Conservation (phyloP, 164 flowering plant genomes). For the Nymphaea thermarum region DNA sequence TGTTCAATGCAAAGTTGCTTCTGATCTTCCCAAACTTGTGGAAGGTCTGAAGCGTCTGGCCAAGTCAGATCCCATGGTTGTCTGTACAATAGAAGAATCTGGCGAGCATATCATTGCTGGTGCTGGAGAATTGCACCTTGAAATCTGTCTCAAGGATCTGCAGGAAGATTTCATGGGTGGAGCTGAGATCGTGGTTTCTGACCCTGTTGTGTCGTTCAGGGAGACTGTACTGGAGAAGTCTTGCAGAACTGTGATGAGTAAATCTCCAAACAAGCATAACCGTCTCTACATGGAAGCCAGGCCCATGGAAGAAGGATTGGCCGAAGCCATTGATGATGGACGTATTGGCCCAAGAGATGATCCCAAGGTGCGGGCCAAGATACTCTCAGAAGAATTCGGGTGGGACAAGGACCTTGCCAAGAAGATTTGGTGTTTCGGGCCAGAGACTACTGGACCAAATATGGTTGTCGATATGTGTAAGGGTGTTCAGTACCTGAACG, state of each 20-base stretch:
- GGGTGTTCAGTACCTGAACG: slow-evolving; percentile 26
- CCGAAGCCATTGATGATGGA: slow-evolving; percentile 28
- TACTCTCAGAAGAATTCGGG: slow-evolving; percentile 20
- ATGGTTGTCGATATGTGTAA: slow-evolving; percentile 28
- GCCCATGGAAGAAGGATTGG: slow-evolving; percentile 22
- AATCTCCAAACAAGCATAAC: slow-evolving; percentile 26
- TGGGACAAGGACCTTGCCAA: slow-evolving; percentile 27
- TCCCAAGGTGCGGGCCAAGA: slow-evolving; percentile 18
- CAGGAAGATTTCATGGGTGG: slow-evolving; percentile 27
- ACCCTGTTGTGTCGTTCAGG: slow-evolving; percentile 23
- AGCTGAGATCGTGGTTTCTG: slow-evolving; percentile 15
- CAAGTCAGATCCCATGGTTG: slow-evolving; percentile 30
- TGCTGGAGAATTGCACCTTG: slow-evolving; percentile 26
- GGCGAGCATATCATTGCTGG: slow-evolving; percentile 32
- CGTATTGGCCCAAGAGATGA: slow-evolving; percentile 25
- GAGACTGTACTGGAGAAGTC: slow-evolving; percentile 27
- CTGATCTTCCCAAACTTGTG: slow-evolving; percentile 30
- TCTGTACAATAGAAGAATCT: slow-evolving; percentile 23
- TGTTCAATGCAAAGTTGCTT: slow-evolving; percentile 30
- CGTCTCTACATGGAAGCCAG: slow-evolving; percentile 28
- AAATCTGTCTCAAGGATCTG: slow-evolving; percentile 22
- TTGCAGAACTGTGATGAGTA: slow-evolving; percentile 24
- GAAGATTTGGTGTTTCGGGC: slow-evolving; percentile 30
- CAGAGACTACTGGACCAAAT: slow-evolving; percentile 25
- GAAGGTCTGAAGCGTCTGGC: slow-evolving; percentile 32